Evolutionary conservation across 345 rosid species (phyloP), one percentile per base, ranked within the genome.

Genomic region (Chamaenerion angustifolium): DNA sequence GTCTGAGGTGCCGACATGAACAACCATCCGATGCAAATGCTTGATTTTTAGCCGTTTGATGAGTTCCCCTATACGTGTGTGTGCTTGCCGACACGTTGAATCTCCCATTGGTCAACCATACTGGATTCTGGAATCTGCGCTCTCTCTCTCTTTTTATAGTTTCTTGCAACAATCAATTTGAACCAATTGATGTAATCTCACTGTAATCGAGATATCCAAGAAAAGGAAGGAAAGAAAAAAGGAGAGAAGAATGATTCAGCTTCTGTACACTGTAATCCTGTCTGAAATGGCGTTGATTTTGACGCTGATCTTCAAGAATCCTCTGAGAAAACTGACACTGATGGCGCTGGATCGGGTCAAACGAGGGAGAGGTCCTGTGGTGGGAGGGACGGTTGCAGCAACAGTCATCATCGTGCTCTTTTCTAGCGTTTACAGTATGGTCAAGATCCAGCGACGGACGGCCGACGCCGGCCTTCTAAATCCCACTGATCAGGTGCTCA

Each of bases 401-500:
- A 88, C 97, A 13, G 46, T 88, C 0, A 58, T 80, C 56, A 67
- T 72, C 11, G 87, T 88, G 14, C 65, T 88, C 3, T 4, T 54
- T 47, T 80, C 97, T 41, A 80, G 81, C 66, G 46, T 80, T 1
- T 78, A 75, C 63, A 75, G 75, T 63, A 67, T 80, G 54, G 17
- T 73, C 15, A 58, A 64, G 50, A 85, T 88, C 71, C 83, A 71
- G 45, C 69, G 61, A 9, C 76, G 79, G 19, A 61, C 77, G 0
- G 49, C 51, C 17, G 97, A 88, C 40, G 71, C 63, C 6, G 92
- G 76, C 2, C 69, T 51, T 48, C 53, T 68, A 7, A 88, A 71
- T 62, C 97, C 97, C 47, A 88, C 97, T 17, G 97, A 88, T 57
- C 82, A 82, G 64, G 76, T 88, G 40, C 81, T 88, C 62, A 78